A percentile compares a stretch with the other conserved stretches of the same genome.
Conservation (phyloP, 2,329 filamentous ascomycete genomes). For the Aspergillus sp. region DNA sequence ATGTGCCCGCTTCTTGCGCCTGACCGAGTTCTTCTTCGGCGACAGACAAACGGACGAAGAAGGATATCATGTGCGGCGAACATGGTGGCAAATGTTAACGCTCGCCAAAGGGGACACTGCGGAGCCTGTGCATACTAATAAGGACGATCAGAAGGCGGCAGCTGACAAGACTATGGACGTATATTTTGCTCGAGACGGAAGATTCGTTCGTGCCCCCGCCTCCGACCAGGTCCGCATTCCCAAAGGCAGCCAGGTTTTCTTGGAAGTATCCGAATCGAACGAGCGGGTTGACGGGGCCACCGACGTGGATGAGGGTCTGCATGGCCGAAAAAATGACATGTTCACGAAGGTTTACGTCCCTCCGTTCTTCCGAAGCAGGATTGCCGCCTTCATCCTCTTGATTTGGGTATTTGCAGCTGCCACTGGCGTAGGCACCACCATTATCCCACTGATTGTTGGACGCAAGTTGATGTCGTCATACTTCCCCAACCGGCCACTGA, state of each 20-base stretch:
- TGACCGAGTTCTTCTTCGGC: conserved; percentile 92
- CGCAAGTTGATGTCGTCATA: conserved; percentile 72
- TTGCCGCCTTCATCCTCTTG: conserved; percentile 80
- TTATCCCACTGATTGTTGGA: conserved; percentile 82
- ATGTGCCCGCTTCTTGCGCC: conserved; percentile 74
- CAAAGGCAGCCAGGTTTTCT: conserved; percentile 77
- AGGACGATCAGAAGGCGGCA: conserved; percentile 27
- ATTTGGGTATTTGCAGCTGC: conserved; percentile 93
- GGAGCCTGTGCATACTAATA: conserved; percentile 31
- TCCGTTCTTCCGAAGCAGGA: conserved; percentile 75
- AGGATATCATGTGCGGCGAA: conserved; percentile 62
- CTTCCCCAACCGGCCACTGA: conserved; percentile 72
- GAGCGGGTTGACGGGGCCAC: conserved; percentile 61
- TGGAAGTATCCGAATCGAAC: conserved; percentile 70
- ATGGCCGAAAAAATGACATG: conserved; percentile 59
- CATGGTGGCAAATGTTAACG: conserved; percentile 51
- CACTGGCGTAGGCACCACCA: conserved; percentile 80
- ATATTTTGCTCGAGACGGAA: conserved; percentile 68
- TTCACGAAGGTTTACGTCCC: conserved; percentile 79
- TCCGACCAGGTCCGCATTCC: conserved; percentile 94
- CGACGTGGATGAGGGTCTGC: conserved; percentile 56
- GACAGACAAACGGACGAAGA: conserved; percentile 81
- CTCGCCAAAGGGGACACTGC: conserved; percentile 39
- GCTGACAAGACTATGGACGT: conserved; percentile 44
- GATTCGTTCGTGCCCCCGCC: conserved; percentile 86